phyloP scores from a whole-genome alignment of 306 rosid genomes.

The Sphenostylis stenocarpa region DNA sequence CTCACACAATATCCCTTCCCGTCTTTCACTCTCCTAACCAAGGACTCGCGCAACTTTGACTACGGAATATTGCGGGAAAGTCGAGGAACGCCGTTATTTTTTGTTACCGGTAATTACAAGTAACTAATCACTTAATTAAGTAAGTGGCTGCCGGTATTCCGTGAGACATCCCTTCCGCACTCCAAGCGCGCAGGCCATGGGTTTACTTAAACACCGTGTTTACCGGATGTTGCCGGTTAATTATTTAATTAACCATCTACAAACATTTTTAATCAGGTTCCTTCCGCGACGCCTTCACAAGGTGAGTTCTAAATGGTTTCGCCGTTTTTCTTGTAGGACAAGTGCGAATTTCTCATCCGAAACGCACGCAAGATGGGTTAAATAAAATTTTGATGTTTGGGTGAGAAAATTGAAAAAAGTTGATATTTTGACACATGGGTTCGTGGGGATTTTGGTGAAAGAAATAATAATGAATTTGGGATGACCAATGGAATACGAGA shows the following conservation, averaged over 20 bases:
- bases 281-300: slow-evolving; percentile 6
- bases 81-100: slow-evolving; percentile 41
- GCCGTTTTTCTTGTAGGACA: slow-evolving; percentile 51
- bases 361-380: background rate
- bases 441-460: slow-evolving; percentile 29
- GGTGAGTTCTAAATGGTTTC: slow-evolving; percentile 31
- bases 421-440: slow-evolving; percentile 21
- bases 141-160: slow-evolving; percentile 55
- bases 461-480: slow-evolving; percentile 13
- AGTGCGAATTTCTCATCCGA: background rate
- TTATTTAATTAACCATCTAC: background rate
- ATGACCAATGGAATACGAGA: slow-evolving; percentile 33
- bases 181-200: slow-evolving; percentile 43
- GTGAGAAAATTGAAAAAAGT: background rate
- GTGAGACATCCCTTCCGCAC: slow-evolving; percentile 48
- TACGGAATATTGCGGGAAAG: slow-evolving; percentile 20
- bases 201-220: slow-evolving; percentile 50
- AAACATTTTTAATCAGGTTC: background rate
- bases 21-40: background rate
- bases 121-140: slow-evolving; percentile 29
- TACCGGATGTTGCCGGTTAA: slow-evolving; percentile 73
- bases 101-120: slow-evolving; percentile 48
- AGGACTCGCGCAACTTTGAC: slow-evolving; percentile 46
- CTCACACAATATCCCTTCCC: slow-evolving; percentile 29
- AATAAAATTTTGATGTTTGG: background rate